A percentile compares a stretch with the other conserved stretches of the same genome.
phyloP scores from a whole-genome alignment of 192 early-diverging fungal genomes.

The Rhizophagus sp. region DNA sequence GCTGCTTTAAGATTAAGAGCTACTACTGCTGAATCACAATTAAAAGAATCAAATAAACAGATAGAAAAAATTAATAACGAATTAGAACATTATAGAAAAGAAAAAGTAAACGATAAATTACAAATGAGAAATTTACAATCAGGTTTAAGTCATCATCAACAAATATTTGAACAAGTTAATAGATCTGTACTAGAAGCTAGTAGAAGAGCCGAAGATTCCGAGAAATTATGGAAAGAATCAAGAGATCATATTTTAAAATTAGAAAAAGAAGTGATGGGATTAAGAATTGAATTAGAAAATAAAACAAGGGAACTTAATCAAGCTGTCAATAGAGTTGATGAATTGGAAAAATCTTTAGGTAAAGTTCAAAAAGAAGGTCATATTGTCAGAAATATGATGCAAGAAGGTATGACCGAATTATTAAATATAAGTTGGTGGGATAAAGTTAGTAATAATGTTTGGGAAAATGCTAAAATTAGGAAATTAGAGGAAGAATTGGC shows the following conservation, averaged over 20 bases:
- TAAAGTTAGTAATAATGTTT: background rate
- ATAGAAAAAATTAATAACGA: constrained; percentile 38
- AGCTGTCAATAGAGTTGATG: constrained; percentile 33
- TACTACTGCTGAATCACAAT: constrained; percentile 40
- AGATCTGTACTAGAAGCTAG: constrained; percentile 38
- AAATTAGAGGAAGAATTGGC: background rate
- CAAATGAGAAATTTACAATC: constrained; percentile 39
- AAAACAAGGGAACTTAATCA: constrained; percentile 36
- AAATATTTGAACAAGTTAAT: constrained; percentile 43
- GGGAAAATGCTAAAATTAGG: background rate
- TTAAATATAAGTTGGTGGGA: constrained; percentile 24
- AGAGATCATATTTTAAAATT: constrained; percentile 37
- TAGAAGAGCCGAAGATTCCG: constrained; percentile 41
- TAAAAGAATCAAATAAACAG: constrained; percentile 38
- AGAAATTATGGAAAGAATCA: constrained; percentile 39
- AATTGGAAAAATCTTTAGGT: constrained; percentile 42
- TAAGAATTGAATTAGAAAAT: constrained; percentile 38
- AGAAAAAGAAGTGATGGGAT: constrained; percentile 35
- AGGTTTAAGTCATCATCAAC: constrained; percentile 45
- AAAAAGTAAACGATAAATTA: constrained; percentile 31
- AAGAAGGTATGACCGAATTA: constrained; percentile 44
- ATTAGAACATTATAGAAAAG: constrained; percentile 37
- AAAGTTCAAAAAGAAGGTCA: constrained; percentile 45
- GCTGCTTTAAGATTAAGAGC: constrained; percentile 41
- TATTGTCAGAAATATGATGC: constrained; percentile 36